phyloP scores from a whole-genome alignment of 1,284 basidiomycete genomes.

The Puccinia coronata region DNA sequence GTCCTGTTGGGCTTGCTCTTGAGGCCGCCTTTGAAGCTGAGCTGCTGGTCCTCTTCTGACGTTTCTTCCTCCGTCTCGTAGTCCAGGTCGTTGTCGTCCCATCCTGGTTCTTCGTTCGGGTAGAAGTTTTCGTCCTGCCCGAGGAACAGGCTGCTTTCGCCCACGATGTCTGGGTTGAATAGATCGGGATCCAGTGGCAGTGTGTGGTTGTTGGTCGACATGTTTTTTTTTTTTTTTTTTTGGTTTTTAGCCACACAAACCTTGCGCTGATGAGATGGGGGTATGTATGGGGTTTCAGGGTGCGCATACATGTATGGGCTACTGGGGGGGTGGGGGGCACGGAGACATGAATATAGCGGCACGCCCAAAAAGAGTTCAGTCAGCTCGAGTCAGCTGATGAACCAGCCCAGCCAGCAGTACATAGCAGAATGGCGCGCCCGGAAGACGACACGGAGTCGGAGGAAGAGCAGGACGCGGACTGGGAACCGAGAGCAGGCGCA shows the following conservation, averaged over 20 bases:
- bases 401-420: not conserved
- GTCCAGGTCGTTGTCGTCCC: conserved; percentile 21
- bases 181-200: conserved; percentile 33
- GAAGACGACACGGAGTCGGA: conserved; percentile 32
- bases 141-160: not conserved
- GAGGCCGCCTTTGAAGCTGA: not conserved
- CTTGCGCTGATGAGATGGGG: no score
- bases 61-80: conserved; percentile 33
- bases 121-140: not conserved
- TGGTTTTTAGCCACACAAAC: no score
- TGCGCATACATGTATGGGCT: conserved; percentile 20
- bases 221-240: no score
- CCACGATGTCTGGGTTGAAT: conserved; percentile 46
- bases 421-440: conserved; percentile 3
- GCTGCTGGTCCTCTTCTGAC: conserved; percentile 11
- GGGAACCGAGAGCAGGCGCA: not conserved
- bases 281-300: no score
- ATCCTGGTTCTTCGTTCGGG: conserved; percentile 21
- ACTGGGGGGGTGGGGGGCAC: not conserved
- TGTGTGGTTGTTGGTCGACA: not conserved
- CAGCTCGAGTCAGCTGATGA: no score
- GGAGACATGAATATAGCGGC: not conserved
- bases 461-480: conserved; percentile 18
- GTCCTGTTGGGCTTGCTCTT: not conserved
- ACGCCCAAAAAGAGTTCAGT: not conserved